Evolutionary conservation across 257 asterid species (phyloP).

Genomic region (Solanum peruvianum): DNA sequence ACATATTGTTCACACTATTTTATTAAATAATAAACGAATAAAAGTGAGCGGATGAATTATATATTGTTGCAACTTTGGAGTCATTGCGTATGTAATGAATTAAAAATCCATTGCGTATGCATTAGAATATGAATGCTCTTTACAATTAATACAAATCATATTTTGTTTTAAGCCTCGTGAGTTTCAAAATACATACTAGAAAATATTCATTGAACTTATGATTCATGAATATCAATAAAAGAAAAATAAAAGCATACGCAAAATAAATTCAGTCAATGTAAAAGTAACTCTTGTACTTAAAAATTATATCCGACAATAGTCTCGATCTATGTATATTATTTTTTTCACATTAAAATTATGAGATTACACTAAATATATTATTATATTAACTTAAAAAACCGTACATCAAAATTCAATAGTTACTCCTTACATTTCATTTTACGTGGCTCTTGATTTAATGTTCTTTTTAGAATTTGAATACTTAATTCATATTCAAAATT

Average conservation of each 20-base stretch:
- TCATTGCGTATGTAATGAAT: neutral
- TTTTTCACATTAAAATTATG: accelerated
- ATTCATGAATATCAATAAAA: neutral
- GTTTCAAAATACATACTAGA: neutral
- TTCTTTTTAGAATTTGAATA: neutral
- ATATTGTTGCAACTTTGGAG: neutral
- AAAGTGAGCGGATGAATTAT: no score
- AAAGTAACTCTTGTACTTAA: neutral
- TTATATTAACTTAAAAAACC: neutral
- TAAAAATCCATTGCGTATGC: neutral
- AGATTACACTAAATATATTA: accelerated
- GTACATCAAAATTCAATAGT: neutral
- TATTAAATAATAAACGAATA: accelerated
- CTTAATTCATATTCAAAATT: neutral
- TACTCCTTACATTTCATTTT: neutral
- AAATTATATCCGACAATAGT: neutral
- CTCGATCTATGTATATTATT: no score
- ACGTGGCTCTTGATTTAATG: neutral
- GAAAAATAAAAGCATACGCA: neutral
- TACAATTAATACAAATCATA: neutral
- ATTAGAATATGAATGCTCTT: neutral
- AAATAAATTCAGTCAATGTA: neutral
- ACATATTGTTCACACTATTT: no score
- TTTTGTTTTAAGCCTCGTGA: neutral
- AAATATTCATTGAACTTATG: neutral